A percentile compares a stretch with the other conserved stretches of the same genome.
These are phyloP conservation scores for Trichaptum fuscoviolaceum DNA, from an alignment of 768 basidiomycete genomes.

Conservation along the genomic window DNA sequence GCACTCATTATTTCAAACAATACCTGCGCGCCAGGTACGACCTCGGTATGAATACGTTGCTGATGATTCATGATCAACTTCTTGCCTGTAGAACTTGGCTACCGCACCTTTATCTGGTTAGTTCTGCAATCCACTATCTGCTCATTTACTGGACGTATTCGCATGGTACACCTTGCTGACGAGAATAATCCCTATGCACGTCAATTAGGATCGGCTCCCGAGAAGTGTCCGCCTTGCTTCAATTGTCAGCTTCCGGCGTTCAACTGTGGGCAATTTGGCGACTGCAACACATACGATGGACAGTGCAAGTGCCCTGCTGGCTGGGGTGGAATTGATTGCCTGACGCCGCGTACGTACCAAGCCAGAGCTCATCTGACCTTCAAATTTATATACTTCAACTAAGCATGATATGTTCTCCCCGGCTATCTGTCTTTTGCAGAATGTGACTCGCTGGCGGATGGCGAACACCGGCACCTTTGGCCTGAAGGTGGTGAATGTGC, in stretches of 20 bases:
- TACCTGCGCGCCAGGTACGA: background rate
- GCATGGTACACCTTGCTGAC: background rate
- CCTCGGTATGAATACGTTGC: background rate
- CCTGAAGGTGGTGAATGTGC: slow-evolving; percentile 72
- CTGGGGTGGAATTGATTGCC: slow-evolving; percentile 96
- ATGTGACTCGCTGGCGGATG: slow-evolving; percentile 92
- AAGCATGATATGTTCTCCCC: background rate
- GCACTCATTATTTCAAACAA: background rate
- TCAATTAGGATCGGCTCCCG: background rate
- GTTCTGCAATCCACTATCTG: background rate
- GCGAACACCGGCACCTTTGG: slow-evolving; percentile 75
- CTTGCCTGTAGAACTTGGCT: background rate
- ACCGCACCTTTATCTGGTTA: background rate
- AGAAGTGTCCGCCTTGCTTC: slow-evolving; percentile 83
- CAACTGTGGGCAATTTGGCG: slow-evolving; percentile 87
- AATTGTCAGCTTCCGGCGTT: slow-evolving; percentile 93
- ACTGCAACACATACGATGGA: slow-evolving; percentile 88
- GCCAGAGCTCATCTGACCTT: background rate
- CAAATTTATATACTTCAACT: background rate
- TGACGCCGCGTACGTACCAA: slow-evolving; percentile 71
- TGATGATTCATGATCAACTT: background rate
- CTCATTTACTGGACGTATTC: background rate
- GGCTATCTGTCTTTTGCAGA: slow-evolving; percentile 39
- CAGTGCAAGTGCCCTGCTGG: slow-evolving; percentile 96
- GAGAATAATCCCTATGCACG: background rate